A percentile compares a stretch with the other conserved stretches of the same genome.
phyloP scores from a whole-genome alignment of 2,329 filamentous ascomycete species.

The Cladorrhinum sp. region DNA sequence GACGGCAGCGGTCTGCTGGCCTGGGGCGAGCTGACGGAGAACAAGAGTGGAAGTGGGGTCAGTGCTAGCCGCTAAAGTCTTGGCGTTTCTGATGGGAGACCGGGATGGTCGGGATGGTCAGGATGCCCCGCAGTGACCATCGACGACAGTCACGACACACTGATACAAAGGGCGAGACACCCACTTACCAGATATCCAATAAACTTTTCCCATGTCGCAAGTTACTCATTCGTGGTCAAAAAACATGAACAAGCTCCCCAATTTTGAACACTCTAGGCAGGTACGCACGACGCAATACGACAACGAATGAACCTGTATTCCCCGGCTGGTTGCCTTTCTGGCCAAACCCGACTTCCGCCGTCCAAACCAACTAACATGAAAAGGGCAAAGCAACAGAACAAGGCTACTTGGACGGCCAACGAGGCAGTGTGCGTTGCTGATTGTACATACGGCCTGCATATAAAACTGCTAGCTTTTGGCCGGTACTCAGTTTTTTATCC shows the following conservation, averaged over 20 bases:
- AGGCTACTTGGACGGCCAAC: not conserved
- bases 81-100: too few relatives aligned
- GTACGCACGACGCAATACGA: not conserved
- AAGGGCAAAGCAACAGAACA: too few relatives aligned
- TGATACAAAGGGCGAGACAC: not conserved
- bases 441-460: not conserved
- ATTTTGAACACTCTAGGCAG: too few relatives aligned
- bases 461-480: not conserved
- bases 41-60: too few relatives aligned
- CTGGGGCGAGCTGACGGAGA: not conserved
- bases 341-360: too few relatives aligned
- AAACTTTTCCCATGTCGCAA: not conserved
- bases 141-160: not conserved
- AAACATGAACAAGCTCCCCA: not conserved
- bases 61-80: not conserved
- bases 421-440: not conserved
- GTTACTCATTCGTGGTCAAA: not conserved
- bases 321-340: not conserved
- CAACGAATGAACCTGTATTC: not conserved
- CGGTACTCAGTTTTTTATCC: not conserved
- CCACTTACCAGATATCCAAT: not conserved
- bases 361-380: not conserved
- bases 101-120: too few relatives aligned
- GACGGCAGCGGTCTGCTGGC: slow-evolving; percentile 5
- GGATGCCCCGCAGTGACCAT: not conserved